Conservation (phyloP, 768 basidiomycete species). For the Piloderma croceum region DNA sequence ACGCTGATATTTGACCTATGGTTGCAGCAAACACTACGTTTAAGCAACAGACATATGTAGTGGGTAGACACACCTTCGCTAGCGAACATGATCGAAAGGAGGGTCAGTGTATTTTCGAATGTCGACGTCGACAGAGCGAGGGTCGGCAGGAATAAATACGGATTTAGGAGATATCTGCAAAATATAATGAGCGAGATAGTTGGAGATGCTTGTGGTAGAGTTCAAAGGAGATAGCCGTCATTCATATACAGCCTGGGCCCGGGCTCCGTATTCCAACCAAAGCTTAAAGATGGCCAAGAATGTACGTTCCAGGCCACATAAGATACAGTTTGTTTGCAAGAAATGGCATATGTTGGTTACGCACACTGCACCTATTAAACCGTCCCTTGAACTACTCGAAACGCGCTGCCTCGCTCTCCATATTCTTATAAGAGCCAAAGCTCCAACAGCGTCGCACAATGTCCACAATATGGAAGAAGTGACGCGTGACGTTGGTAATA, state of each 20-base stretch:
- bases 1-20: conserved; percentile 44
- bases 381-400: conserved; percentile 44
- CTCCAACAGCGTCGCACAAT: conserved; percentile 57
- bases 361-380: conserved; percentile 61
- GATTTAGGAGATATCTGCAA: conserved; percentile 80
- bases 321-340: no score
- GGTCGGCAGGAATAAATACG: conserved; percentile 76
- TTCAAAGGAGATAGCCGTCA: no score
- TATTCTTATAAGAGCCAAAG: conserved; percentile 61
- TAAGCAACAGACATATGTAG: background rate
- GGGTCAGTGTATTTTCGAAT: conserved; percentile 69
- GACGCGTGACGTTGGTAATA: conserved; percentile 49
- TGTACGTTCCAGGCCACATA: no score
- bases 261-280: no score
- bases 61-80: conserved; percentile 44
- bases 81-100: conserved; percentile 67
- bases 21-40: no score
- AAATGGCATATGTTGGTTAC: conserved; percentile 25
- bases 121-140: conserved; percentile 79
- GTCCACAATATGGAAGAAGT: conserved; percentile 64
- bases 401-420: conserved; percentile 61
- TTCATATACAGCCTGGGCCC: no score
- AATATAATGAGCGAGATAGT: conserved; percentile 5
- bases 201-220: no score
- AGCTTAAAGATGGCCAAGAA: no score